Evolutionary conservation across 306 rosid genomes (phyloP), one percentile per base, ranked within the genome.

Genomic region (Chamaecrista fasciculata): DNA sequence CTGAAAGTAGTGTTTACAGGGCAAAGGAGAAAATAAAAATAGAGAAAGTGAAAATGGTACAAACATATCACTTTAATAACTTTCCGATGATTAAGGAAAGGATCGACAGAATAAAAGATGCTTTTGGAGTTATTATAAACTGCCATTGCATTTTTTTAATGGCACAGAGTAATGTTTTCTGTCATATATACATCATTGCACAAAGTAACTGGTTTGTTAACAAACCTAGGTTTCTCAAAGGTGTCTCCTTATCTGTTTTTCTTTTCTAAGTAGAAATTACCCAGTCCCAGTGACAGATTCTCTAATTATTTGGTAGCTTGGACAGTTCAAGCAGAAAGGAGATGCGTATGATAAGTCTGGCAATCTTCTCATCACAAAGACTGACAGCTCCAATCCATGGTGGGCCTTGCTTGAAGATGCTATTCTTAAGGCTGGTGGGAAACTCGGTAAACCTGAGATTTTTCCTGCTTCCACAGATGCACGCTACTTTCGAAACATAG

Each of bases 401-500:
- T 91, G 99, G 99, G 60, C 16, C 63, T 74, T 94, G 47, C 79
- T 94, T 46, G 92, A 91, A 77, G 88, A 82, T 58, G 99, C 92
- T 19, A 79, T 94, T 5, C 68, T 31, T 62, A 84, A 85, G 56
- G 95, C 92, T n/a, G 81, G 89, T 59, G 91, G 96, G 49, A 94
- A 91, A 72, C 86, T 94, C 58, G 91, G 90, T 65, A 79, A 87
- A 72, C 99, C 97, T 6, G 96, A 94, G 78, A 79, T 94, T 53
- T 88, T 90, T 81, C 96, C 89, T 6, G 97, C 91, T 2, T 69
- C 96, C 46, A 91, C 99, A 34, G 99, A 94, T 81, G 81, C 97
- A 25, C 91, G 91, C 49, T 84, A 91, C 78, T 94, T 91, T 77
- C 86, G 99, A 43, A 7, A 4, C n/a, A 85, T 1, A 31, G 96